Conservation (phyloP, 495 filamentous ascomycete genomes). For the Alectoria sarmentosa region DNA sequence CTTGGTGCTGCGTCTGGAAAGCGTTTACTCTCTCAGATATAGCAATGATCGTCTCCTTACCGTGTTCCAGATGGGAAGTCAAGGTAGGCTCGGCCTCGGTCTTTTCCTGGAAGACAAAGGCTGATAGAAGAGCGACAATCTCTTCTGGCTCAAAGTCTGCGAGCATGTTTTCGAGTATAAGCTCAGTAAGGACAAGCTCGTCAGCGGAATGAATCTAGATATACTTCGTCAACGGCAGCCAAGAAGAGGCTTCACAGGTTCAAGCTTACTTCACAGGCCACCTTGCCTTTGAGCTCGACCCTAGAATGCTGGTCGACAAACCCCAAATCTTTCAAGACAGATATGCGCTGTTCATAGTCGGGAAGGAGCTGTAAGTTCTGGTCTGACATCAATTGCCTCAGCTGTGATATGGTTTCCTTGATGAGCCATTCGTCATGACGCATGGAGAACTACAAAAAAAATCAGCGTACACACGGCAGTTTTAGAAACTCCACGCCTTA, state of each 20-base stretch:
- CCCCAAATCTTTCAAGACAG: slow-evolving; percentile 79
- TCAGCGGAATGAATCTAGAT: slow-evolving; percentile 83
- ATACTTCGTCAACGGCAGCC: slow-evolving; percentile 4
- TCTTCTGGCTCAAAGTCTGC: slow-evolving; percentile 94
- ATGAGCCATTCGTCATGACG: slow-evolving; percentile 92
- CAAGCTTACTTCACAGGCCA: slow-evolving; percentile 72
- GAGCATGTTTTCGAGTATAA: slow-evolving; percentile 92
- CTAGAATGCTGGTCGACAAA: slow-evolving; percentile 80
- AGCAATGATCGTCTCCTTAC: slow-evolving; percentile 75
- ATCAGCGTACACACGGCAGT: slow-evolving; percentile 23
- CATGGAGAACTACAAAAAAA: slow-evolving; percentile 63
- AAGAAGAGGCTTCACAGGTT: not conserved
- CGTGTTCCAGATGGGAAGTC: slow-evolving; percentile 73
- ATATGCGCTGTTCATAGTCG: slow-evolving; percentile 92
- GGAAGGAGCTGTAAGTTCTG: slow-evolving; percentile 96
- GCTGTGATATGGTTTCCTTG: slow-evolving; percentile 76
- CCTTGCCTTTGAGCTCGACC: slow-evolving; percentile 94
- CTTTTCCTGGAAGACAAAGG: slow-evolving; percentile 99
- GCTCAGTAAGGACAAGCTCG: slow-evolving; percentile 93
- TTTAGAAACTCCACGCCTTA: slow-evolving; percentile 35
- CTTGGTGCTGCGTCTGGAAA: slow-evolving; percentile 79
- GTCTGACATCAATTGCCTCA: slow-evolving; percentile 85
- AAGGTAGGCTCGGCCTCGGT: slow-evolving; percentile 79
- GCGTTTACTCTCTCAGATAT: slow-evolving; percentile 88
- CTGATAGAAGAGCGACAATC: slow-evolving; percentile 87